A percentile compares a stretch with the other conserved stretches of the same genome.
These are phyloP conservation scores for Zea luxurians DNA, from an alignment of 176 grass and related monocot species.

Conservation along the genomic window DNA sequence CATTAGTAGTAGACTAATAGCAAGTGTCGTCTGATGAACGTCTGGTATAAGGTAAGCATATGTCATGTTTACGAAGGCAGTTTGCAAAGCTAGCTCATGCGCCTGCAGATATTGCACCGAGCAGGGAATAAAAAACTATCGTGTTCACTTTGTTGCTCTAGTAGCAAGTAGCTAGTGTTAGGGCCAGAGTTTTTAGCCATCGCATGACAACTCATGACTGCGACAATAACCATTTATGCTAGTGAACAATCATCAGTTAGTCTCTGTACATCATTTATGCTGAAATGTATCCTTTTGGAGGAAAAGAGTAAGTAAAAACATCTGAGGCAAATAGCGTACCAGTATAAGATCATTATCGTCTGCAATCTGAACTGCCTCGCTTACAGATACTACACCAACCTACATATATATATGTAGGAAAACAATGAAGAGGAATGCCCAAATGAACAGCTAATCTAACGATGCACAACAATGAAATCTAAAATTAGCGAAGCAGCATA, in stretches of 20 bases:
- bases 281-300: not conserved
- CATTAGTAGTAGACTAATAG: not conserved
- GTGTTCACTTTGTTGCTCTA: not conserved
- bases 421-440: not conserved
- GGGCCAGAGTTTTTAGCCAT: not conserved
- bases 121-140: not conserved
- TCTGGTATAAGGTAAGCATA: not conserved
- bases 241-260: not conserved
- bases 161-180: not conserved
- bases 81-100: not conserved
- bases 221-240: not conserved
- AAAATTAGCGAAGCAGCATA: not conserved
- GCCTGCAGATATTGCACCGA: not conserved
- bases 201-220: not conserved
- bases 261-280: not conserved
- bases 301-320: not conserved
- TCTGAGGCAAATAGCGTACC: constrained; percentile 45
- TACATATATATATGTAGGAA: constrained; percentile 49
- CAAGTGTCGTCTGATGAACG: not conserved
- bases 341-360: constrained; percentile 64
- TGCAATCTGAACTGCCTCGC: constrained; percentile 69
- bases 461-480: not conserved
- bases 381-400: constrained; percentile 79
- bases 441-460: not conserved
- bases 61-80: not conserved